phyloP scores from a whole-genome alignment of 2,329 filamentous ascomycete genomes.

The Thermothelomyces thermophilus region DNA sequence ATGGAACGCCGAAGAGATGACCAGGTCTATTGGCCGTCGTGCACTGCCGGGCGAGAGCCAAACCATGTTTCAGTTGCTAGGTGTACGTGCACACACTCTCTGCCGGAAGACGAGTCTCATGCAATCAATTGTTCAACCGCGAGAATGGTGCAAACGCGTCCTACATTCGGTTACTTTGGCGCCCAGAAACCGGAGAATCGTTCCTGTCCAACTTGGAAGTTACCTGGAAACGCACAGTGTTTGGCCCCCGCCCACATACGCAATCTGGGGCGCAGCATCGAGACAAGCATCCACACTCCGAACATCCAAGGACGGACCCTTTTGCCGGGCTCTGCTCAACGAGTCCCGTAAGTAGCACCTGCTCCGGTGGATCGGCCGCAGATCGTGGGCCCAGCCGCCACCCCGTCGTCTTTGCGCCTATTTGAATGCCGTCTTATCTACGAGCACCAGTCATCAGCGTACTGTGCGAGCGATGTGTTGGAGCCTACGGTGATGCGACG shows the following conservation, averaged over 20 bases:
- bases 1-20: too few relatives aligned
- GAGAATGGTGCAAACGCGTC: too few relatives aligned
- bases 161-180: too few relatives aligned
- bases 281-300: background rate
- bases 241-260: background rate
- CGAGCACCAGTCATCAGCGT: too few relatives aligned
- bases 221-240: slow-evolving; percentile 5
- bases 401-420: background rate
- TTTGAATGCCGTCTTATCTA: too few relatives aligned
- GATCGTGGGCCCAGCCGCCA: slow-evolving; percentile 9
- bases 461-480: background rate
- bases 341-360: background rate
- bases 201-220: background rate
- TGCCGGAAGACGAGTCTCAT: too few relatives aligned
- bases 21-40: too few relatives aligned
- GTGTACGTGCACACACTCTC: too few relatives aligned
- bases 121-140: too few relatives aligned
- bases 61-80: too few relatives aligned
- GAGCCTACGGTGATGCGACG: background rate
- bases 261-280: slow-evolving; percentile 13
- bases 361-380: background rate
- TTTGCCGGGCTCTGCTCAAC: background rate
- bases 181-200: too few relatives aligned
- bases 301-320: background rate
- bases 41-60: too few relatives aligned